Percentiles rank a stretch among this genome's conserved stretches.
phyloP scores from a whole-genome alignment of 192 early-diverging fungal genomes.

The Mortierella antarctica region DNA sequence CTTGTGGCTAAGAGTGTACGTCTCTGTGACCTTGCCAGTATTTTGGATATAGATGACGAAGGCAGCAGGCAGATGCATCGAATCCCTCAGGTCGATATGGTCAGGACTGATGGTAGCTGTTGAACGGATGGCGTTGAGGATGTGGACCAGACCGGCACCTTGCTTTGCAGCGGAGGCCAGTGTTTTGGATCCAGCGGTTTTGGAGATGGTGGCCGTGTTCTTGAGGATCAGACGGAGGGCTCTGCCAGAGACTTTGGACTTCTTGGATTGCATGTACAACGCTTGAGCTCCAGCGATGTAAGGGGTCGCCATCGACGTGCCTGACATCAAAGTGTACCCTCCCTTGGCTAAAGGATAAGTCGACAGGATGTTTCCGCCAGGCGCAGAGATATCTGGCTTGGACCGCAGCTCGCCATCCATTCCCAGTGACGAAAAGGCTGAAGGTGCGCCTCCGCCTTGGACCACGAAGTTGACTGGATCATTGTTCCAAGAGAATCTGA shows the following conservation, averaged over 20 bases:
- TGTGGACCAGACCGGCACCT: constrained; percentile 67
- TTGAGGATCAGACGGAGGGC: constrained; percentile 31
- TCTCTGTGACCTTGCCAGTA: constrained; percentile 48
- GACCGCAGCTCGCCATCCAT: constrained; percentile 67
- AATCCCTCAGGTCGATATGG: constrained; percentile 63
- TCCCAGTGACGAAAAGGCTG: constrained; percentile 71
- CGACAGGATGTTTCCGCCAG: constrained; percentile 66
- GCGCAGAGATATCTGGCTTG: constrained; percentile 63
- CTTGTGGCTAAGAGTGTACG: constrained; percentile 45
- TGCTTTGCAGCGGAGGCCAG: constrained; percentile 49
- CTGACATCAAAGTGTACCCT: constrained; percentile 57
- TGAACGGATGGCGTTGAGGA: constrained; percentile 54
- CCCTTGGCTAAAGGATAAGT: constrained; percentile 57
- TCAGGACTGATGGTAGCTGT: constrained; percentile 53
- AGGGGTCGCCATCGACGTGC: constrained; percentile 74
- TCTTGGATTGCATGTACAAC: constrained; percentile 55
- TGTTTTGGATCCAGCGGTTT: constrained; percentile 29
- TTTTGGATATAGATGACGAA: constrained; percentile 29
- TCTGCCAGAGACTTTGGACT: constrained; percentile 12
- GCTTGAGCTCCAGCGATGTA: constrained; percentile 63
- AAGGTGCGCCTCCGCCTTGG: constrained; percentile 56
- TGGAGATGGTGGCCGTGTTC: constrained; percentile 29
- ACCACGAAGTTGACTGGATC: not conserved
- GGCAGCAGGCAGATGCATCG: not conserved
- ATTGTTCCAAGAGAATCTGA: not conserved